phyloP scores from a whole-genome alignment of 148 eudicot genomes.

The Rhododendron kiyosumense region DNA sequence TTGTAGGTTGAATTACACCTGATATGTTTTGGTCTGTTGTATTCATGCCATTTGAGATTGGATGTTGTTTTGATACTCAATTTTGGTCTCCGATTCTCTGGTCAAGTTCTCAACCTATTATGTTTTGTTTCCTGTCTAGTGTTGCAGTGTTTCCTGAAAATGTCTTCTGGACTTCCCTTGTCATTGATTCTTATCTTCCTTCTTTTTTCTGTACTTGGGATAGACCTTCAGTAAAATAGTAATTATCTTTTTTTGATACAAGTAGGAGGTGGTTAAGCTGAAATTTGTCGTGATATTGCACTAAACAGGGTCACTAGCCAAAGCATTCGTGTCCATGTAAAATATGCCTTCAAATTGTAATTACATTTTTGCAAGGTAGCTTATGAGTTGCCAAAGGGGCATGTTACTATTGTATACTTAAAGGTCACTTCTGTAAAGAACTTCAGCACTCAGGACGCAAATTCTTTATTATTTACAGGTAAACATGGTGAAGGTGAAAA shows the following conservation, averaged over 20 bases:
- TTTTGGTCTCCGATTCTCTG: not conserved
- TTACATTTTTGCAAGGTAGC: not conserved
- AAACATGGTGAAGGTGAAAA: conserved; percentile 67
- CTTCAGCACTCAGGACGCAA: not conserved
- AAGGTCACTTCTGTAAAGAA: not conserved
- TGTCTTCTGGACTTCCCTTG: not conserved
- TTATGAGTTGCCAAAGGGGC: not conserved
- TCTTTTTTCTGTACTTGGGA: not conserved
- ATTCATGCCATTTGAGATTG: not conserved
- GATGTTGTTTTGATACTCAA: not conserved
- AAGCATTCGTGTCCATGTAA: not conserved
- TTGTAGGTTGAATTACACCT: not conserved
- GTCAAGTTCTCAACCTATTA: not conserved
- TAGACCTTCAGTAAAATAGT: not conserved
- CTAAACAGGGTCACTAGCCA: not conserved
- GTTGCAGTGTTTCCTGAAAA: not conserved
- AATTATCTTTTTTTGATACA: not conserved
- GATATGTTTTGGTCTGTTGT: not conserved
- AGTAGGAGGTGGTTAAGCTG: not conserved
- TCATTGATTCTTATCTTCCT: not conserved
- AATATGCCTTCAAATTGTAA: not conserved
- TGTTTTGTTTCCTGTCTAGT: not conserved
- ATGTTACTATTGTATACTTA: not conserved
- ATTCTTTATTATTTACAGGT: conserved; percentile 36
- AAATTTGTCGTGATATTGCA: not conserved